Percentiles rank a stretch among this genome's conserved stretches.
Conservation (phyloP, 129 eudicot species). For the Silybum marianum region DNA sequence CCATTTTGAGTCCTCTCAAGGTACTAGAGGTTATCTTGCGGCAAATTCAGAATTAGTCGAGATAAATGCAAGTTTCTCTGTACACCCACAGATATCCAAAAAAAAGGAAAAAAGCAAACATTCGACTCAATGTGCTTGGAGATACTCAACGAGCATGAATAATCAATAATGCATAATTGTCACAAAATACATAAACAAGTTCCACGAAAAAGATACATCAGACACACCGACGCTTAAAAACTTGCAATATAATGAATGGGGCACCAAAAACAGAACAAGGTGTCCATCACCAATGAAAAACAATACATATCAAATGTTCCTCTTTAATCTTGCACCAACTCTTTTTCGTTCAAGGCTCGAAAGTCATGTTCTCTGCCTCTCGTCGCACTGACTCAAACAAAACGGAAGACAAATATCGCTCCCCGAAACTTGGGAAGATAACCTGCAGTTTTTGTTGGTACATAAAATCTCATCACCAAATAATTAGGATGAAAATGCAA, state of each 20-base stretch:
- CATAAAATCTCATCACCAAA: constrained; percentile 20
- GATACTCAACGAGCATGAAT: too few species aligned
- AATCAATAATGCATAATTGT: not conserved
- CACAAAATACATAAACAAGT: not conserved
- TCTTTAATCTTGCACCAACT: constrained; percentile 7
- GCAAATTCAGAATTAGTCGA: too few species aligned
- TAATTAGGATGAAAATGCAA: not conserved
- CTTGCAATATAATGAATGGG: not conserved
- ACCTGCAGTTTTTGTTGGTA: constrained; percentile 47
- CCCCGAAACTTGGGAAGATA: constrained; percentile 87
- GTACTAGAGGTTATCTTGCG: too few species aligned
- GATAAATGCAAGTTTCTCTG: too few species aligned
- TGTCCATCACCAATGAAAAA: constrained; percentile 11
- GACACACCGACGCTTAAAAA: not conserved
- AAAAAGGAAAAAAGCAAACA: too few species aligned
- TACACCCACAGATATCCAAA: too few species aligned
- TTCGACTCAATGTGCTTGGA: too few species aligned
- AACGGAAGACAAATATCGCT: constrained; percentile 75
- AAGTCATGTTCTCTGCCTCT: constrained; percentile 76
- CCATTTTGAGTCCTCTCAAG: too few species aligned
- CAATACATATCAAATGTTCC: constrained; percentile 10
- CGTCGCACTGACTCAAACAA: constrained; percentile 74
- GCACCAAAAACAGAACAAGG: constrained; percentile 2
- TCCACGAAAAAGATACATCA: not conserved
- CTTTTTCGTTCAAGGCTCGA: constrained; percentile 54